Conservation (phyloP, 768 basidiomycete genomes). For the Suillus discolor region DNA sequence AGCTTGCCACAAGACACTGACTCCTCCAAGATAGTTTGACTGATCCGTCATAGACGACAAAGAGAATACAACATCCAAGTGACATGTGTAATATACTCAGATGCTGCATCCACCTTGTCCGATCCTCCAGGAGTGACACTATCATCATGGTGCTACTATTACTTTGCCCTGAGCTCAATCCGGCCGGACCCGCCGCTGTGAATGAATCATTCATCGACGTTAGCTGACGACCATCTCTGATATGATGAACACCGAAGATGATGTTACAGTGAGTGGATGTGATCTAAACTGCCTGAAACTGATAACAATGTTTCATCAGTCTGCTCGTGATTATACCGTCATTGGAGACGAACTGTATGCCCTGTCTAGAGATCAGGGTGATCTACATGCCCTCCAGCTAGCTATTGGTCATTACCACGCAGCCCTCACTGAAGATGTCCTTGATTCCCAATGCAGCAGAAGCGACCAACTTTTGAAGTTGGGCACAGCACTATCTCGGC, state of each 20-base stretch:
- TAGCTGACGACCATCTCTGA: background rate
- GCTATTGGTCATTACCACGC: constrained; percentile 13
- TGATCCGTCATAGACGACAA: background rate
- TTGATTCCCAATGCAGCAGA: constrained; percentile 27
- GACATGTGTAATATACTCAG: too few relatives aligned
- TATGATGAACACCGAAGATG: constrained; percentile 12
- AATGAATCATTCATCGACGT: background rate
- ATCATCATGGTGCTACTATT: background rate
- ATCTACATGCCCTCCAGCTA: constrained; percentile 11
- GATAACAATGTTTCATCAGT: background rate
- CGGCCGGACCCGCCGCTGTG: background rate
- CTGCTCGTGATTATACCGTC: constrained; percentile 16
- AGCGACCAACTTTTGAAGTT: constrained; percentile 22
- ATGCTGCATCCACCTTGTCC: too few relatives aligned
- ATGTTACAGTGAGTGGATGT: background rate
- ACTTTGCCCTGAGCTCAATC: background rate
- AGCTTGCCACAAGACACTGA: background rate
- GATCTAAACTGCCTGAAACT: background rate
- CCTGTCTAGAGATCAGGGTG: constrained; percentile 20
- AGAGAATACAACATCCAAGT: background rate
- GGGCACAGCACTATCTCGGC: constrained; percentile 23
- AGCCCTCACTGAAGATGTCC: constrained; percentile 21
- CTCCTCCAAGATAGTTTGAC: background rate
- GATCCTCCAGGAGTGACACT: background rate
- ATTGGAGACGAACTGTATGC: constrained; percentile 28